Percentiles rank a stretch among this genome's conserved stretches.
phyloP scores from a whole-genome alignment of 495 filamentous ascomycete genomes.

The Lentithecium fluviatile region DNA sequence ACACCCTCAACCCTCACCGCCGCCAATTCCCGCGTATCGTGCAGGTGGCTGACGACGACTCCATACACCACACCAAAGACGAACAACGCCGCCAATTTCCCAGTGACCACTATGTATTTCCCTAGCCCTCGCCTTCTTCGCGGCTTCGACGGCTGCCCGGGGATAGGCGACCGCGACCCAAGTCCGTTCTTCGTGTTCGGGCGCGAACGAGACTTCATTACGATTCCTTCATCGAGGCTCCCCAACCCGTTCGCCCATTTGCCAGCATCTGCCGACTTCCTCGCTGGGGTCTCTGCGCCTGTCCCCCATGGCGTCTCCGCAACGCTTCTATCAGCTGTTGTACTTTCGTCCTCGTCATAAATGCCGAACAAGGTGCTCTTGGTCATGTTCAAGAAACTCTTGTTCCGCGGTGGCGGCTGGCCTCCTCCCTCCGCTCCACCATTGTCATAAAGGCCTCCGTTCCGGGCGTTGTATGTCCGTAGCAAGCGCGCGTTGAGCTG shows the following conservation, averaged over 20 bases:
- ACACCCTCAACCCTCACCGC: conserved; percentile 62
- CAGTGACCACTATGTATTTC: conserved; percentile 48
- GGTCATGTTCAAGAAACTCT: conserved; percentile 83
- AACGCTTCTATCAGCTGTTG: conserved; percentile 46
- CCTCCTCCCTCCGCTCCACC: neutral
- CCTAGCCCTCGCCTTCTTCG: conserved; percentile 21
- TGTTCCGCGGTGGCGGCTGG: conserved; percentile 50
- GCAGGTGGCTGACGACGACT: conserved; percentile 77
- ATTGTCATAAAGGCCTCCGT: conserved; percentile 13
- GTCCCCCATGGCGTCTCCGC: conserved; percentile 66
- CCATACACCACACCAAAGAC: conserved; percentile 82
- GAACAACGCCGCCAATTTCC: conserved; percentile 69
- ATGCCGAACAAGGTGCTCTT: conserved; percentile 88
- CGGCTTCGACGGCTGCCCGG: neutral
- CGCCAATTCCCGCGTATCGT: conserved; percentile 64
- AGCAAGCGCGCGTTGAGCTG: conserved; percentile 33
- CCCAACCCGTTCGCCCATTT: conserved; percentile 21
- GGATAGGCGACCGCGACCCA: neutral
- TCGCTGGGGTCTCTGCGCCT: conserved; percentile 62
- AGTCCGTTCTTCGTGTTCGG: conserved; percentile 11
- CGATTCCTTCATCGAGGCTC: conserved; percentile 22
- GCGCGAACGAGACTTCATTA: conserved; percentile 2
- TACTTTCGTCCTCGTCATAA: conserved; percentile 67
- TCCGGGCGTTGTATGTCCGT: conserved; percentile 15
- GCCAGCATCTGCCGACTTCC: conserved; percentile 21